These are phyloP conservation scores for Furcasterigmium furcatum DNA, from an alignment of 2,329 filamentous ascomycete species.

Conservation along the genomic window DNA sequence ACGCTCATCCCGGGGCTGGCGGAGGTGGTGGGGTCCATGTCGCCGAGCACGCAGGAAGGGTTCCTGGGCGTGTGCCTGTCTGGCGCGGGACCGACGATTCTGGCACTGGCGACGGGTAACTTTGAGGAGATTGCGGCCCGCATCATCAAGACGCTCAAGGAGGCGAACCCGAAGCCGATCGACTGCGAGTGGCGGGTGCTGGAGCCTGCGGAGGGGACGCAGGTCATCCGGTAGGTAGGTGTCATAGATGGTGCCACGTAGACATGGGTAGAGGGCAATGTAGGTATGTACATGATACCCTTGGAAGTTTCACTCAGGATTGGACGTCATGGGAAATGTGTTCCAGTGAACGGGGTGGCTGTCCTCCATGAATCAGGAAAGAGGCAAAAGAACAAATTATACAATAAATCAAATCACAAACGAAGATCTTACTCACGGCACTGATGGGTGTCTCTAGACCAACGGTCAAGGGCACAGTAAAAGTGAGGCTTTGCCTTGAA, in stretches of 20 bases:
- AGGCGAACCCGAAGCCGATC: constrained; percentile 60
- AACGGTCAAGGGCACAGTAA: too few species aligned
- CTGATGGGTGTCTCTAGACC: too few species aligned
- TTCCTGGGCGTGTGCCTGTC: constrained; percentile 93
- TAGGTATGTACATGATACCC: too few species aligned
- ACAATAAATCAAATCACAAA: too few species aligned
- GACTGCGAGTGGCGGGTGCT: constrained; percentile 83
- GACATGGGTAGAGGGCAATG: too few species aligned
- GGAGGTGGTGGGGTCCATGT: constrained; percentile 88
- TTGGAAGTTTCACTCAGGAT: too few species aligned
- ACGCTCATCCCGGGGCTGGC: constrained; percentile 87
- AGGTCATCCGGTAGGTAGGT: constrained; percentile 32
- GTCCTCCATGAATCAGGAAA: too few species aligned
- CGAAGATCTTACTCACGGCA: too few species aligned
- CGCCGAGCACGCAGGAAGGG: constrained; percentile 79
- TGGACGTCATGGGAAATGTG: too few species aligned
- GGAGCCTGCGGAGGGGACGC: constrained; percentile 76
- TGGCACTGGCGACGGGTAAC: constrained; percentile 86
- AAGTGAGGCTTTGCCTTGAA: too few species aligned
- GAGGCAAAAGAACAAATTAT: too few species aligned
- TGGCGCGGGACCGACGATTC: constrained; percentile 90
- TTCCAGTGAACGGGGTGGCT: too few species aligned
- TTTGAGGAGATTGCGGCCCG: constrained; percentile 82
- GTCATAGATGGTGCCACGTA: neutral
- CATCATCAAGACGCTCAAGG: constrained; percentile 72